phyloP scores from a whole-genome alignment of 768 basidiomycete genomes.

The Hortiboletus campestris region DNA sequence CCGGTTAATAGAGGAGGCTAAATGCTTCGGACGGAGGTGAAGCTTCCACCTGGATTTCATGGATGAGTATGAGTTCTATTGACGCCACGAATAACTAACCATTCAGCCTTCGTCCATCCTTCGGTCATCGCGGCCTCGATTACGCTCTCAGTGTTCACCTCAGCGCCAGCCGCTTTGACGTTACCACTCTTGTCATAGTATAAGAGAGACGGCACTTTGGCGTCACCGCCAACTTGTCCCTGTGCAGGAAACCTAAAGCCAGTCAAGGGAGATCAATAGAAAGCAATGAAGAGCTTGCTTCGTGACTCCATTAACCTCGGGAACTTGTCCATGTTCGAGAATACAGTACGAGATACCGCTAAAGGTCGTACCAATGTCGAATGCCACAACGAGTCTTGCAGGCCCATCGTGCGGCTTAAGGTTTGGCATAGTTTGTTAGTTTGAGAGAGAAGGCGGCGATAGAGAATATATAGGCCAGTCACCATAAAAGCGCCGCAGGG shows the following conservation, averaged over 20 bases:
- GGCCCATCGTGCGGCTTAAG: constrained; percentile 4
- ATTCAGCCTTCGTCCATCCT: constrained; percentile 17
- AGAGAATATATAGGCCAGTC: not conserved
- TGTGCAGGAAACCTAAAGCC: constrained; percentile 37
- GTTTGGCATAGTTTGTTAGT: not conserved
- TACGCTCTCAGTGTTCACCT: constrained; percentile 32
- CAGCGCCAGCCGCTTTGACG: constrained; percentile 39
- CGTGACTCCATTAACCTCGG: constrained; percentile 8
- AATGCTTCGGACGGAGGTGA: constrained; percentile 17
- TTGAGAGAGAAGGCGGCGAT: not conserved
- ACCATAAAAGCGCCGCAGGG: not conserved
- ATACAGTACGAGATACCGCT: constrained; percentile 42
- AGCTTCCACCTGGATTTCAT: constrained; percentile 24
- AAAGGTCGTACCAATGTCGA: constrained; percentile 48
- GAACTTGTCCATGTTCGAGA: constrained; percentile 8
- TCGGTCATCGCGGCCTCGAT: constrained; percentile 36
- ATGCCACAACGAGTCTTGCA: constrained; percentile 41
- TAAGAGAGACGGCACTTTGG: constrained; percentile 45
- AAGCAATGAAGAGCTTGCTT: not conserved
- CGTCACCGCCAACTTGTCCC: constrained; percentile 37
- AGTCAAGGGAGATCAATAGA: not conserved
- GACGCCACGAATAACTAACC: constrained; percentile 5
- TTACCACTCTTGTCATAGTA: constrained; percentile 40
- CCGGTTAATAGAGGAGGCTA: constrained; percentile 17
- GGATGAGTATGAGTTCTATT: not conserved